Evolutionary conservation across 805 yeast genomes (phyloP), one percentile per base, ranked within the genome.

Genomic region (Tetrapisispora pingtungensis): DNA sequence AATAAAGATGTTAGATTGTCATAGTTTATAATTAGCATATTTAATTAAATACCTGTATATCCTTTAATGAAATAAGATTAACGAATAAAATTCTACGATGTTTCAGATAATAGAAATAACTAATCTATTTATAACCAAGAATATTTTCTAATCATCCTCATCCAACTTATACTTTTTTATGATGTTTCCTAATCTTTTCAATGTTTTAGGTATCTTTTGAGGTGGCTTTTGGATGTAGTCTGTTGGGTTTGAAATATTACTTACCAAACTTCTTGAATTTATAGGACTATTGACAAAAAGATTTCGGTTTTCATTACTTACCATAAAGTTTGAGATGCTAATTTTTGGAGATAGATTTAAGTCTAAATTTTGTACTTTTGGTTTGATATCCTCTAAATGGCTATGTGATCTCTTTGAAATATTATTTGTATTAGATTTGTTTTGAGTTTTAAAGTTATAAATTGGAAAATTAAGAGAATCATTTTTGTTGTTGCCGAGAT

Each of bases 161-260:
- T 50, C 52, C 20, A 61, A 41, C 24, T 54, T 49, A 42, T 61
- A 56, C 33, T 58, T 59, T 31, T 50, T 50, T 7, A 55, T 63
- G 3, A 61, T 41, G 34, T 54, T 49, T 26, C 51, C 57, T 55
- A 61, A 54, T 36, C 50, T 54, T 36, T 51, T 58, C 26, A 61
- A 40, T 14, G 61, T 49, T 42, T 58, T 61, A 3, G 65, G 65
- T 4, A 44, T 33, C 43, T 49, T 56, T 1, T 33, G 36, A 17
- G 33, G 12, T 14, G 17, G 28, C 6, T 41, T 26, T n/a, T n/a
- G n/a, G 7, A 12, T 10, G 4, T 12, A 7, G 14, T 14, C 31
- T 28, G 13, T 14, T 12, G 13, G 13, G 13, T 28, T 14, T n/a
- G 34, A 32, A 5, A 5, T 8, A 15, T n/a, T 5, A 4, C 12